These are phyloP conservation scores for Malus sieversii DNA, from an alignment of 306 rosid genomes.

Conservation along the genomic window DNA sequence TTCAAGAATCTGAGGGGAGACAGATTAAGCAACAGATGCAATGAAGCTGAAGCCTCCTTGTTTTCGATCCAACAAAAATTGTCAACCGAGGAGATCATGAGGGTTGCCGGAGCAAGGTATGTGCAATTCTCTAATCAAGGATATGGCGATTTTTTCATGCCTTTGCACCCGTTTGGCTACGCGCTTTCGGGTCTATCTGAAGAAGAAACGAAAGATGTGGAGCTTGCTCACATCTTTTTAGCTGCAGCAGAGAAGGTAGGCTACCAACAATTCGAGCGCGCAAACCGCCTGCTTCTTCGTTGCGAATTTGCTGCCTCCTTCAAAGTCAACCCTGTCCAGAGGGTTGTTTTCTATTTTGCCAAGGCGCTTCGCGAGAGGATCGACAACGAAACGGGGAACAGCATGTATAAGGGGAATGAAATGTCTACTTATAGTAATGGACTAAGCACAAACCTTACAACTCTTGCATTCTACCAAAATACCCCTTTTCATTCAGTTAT, in stretches of 20 bases:
- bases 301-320: slow-evolving; percentile 43
- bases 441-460: not conserved
- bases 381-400: slow-evolving; percentile 35
- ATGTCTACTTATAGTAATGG: slow-evolving; percentile 2
- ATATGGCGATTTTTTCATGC: slow-evolving; percentile 27
- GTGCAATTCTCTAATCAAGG: slow-evolving; percentile 41
- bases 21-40: not conserved
- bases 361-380: slow-evolving; percentile 58
- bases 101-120: slow-evolving; percentile 70
- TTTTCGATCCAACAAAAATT: slow-evolving; percentile 16
- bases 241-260: slow-evolving; percentile 67
- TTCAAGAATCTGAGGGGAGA: slow-evolving; percentile 35
- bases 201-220: slow-evolving; percentile 53
- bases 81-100: slow-evolving; percentile 60
- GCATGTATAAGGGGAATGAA: not conserved
- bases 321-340: slow-evolving; percentile 32
- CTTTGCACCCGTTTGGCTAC: slow-evolving; percentile 50
- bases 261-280: slow-evolving; percentile 52
- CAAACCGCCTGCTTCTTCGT: slow-evolving; percentile 42
- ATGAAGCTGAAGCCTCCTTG: not conserved
- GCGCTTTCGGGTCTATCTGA: slow-evolving; percentile 35
- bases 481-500: slow-evolving; percentile 49
- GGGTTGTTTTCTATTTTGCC: slow-evolving; percentile 43
- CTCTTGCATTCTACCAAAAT: slow-evolving; percentile 27
- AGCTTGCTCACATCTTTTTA: slow-evolving; percentile 60